Conservation (phyloP, 352 stramenopile species). For the Globisporangium spinosum region DNA sequence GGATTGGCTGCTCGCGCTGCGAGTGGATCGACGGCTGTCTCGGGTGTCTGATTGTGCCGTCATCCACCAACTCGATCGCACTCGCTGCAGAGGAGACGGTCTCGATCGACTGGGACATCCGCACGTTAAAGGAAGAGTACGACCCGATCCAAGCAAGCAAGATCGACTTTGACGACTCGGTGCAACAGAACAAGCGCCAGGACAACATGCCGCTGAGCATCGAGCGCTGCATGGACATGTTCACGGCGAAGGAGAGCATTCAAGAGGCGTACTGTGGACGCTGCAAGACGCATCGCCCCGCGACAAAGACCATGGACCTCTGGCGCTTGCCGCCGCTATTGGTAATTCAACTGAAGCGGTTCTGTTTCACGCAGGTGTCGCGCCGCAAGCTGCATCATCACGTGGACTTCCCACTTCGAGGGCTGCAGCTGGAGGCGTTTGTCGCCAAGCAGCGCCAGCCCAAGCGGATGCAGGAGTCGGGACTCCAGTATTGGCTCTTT, state of each 20-base stretch:
- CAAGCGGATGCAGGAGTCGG: slow-evolving; percentile 39
- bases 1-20: slow-evolving; percentile 83
- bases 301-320: slow-evolving; percentile 96
- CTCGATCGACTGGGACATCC: slow-evolving; percentile 89
- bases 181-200: slow-evolving; percentile 57
- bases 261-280: slow-evolving; percentile 77
- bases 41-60: slow-evolving; percentile 76
- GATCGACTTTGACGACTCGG: slow-evolving; percentile 61
- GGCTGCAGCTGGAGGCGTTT: slow-evolving; percentile 86
- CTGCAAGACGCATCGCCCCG: slow-evolving; percentile 88
- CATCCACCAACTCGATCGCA: slow-evolving; percentile 31
- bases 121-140: slow-evolving; percentile 83
- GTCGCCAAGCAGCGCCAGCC: slow-evolving; percentile 59
- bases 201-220: slow-evolving; percentile 83
- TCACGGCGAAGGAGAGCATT: slow-evolving; percentile 78
- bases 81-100: slow-evolving; percentile 78
- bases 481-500: slow-evolving; percentile 68
- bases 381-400: slow-evolving; percentile 95
- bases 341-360: slow-evolving; percentile 99
- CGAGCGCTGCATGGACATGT: slow-evolving; percentile 82
- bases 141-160: slow-evolving; percentile 83
- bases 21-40: slow-evolving; percentile 87
- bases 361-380: slow-evolving; percentile 94
- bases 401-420: slow-evolving; percentile 94
- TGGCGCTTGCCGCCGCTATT: slow-evolving; percentile 96